Evolutionary conservation across 129 eudicot species (phyloP).

Genomic region (Flaveria sonorensis): DNA sequence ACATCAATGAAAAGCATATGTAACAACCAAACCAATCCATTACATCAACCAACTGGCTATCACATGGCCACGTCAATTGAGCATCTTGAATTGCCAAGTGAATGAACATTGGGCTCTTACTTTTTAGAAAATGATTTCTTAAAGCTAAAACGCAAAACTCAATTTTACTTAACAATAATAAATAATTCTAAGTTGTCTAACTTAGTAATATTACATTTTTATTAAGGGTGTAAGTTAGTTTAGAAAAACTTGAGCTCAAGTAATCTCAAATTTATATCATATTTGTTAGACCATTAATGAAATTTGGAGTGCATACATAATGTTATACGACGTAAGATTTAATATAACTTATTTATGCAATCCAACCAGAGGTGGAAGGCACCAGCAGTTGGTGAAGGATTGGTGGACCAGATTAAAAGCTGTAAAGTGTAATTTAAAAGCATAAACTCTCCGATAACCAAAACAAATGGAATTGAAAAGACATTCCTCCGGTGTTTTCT

Average conservation of each 20-base stretch:
- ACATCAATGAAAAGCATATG: constrained; percentile 16
- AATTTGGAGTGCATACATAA: background rate
- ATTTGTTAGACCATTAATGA: background rate
- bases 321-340: background rate
- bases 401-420: too few species aligned
- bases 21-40: constrained; percentile 22
- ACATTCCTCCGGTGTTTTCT: too few species aligned
- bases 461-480: too few species aligned
- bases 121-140: background rate
- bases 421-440: too few species aligned
- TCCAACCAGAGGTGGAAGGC: too few species aligned
- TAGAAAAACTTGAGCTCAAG: background rate
- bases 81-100: constrained; percentile 7
- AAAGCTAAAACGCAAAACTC: background rate
- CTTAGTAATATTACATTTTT: too few species aligned
- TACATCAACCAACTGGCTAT: constrained; percentile 6
- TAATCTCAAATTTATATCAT: background rate
- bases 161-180: background rate
- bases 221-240: too few species aligned
- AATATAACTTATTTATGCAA: too few species aligned
- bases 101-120: constrained; percentile 2
- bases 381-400: too few species aligned
- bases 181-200: background rate
- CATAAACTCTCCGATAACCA: too few species aligned
- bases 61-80: constrained; percentile 22